Percentiles rank a stretch among this genome's conserved stretches.
Conservation (phyloP, 768 basidiomycete species). For the Podaxis pistillaris region DNA sequence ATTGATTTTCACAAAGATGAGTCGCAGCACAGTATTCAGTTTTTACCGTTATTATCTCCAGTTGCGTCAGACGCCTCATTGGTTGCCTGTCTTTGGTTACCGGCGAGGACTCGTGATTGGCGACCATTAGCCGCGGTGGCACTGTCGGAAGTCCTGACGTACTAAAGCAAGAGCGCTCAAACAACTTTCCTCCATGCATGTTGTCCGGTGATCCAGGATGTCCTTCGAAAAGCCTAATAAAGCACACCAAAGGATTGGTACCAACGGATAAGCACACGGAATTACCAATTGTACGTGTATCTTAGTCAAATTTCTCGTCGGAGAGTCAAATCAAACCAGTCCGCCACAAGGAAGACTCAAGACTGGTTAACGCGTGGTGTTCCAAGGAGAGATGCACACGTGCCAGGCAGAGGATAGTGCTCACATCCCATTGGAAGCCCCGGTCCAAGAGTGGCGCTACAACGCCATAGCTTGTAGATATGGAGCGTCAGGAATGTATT, state of each 20-base stretch:
- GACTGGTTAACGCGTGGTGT: not conserved
- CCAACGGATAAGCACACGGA: not conserved
- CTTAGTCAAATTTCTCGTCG: not conserved
- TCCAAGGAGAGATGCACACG: not conserved
- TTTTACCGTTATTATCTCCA: not conserved
- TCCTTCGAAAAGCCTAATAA: not conserved
- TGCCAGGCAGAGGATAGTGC: not conserved
- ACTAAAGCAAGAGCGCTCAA: not conserved
- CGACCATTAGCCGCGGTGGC: conserved; percentile 7
- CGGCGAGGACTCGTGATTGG: conserved; percentile 7
- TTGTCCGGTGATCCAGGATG: not conserved
- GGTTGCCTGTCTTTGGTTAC: not conserved
- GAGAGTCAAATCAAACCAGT: not conserved
- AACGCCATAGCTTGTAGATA: not conserved
- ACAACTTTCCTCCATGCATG: not conserved
- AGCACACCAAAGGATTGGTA: not conserved
- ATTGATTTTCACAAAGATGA: not conserved
- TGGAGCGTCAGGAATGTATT: not conserved
- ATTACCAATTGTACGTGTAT: not conserved
- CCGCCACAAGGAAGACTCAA: not conserved
- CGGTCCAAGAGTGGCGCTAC: not conserved
- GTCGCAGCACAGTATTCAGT: not conserved
- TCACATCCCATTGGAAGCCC: not conserved
- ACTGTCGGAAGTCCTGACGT: not conserved
- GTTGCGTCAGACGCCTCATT: not conserved